phyloP scores from a whole-genome alignment of 2,329 filamentous ascomycete genomes.

The Cladosporium sp. region DNA sequence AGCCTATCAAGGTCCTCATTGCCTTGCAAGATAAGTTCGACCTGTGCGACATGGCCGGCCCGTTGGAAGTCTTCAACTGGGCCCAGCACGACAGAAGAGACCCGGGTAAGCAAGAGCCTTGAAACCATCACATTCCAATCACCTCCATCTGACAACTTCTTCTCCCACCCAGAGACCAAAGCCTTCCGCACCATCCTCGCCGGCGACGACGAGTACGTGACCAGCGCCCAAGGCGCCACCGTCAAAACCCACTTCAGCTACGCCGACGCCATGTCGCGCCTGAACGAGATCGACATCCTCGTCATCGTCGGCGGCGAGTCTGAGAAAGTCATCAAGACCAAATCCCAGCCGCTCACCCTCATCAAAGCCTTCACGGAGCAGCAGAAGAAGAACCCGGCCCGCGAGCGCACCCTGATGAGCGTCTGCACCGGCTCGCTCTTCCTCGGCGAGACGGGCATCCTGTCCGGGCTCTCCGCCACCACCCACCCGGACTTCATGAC shows the following conservation, averaged over 20 bases:
- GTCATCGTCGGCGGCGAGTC: conserved; percentile 73
- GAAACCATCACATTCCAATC: not conserved
- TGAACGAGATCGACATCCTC: conserved; percentile 77
- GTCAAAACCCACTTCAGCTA: conserved; percentile 74
- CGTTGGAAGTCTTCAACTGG: conserved; percentile 57
- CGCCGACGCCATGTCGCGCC: conserved; percentile 72
- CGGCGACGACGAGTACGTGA: conserved; percentile 48
- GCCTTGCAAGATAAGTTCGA: conserved; percentile 58
- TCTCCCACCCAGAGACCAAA: conserved; percentile 44
- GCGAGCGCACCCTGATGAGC: conserved; percentile 78
- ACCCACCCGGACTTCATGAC: conserved; percentile 80
- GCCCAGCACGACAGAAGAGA: conserved; percentile 57
- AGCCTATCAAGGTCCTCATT: conserved; percentile 61
- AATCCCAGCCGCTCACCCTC: conserved; percentile 66
- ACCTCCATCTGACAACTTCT: not conserved
- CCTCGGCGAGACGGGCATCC: conserved; percentile 73
- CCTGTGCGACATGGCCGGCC: conserved; percentile 58
- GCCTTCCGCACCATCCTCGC: conserved; percentile 57
- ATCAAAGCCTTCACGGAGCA: conserved; percentile 77
- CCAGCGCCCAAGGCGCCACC: conserved; percentile 63
- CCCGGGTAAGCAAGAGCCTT: conserved; percentile 41
- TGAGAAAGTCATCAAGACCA: conserved; percentile 64
- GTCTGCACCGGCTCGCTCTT: conserved; percentile 78
- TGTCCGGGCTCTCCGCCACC: conserved; percentile 76
- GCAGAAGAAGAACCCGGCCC: conserved; percentile 74